A percentile compares a stretch with the other conserved stretches of the same genome.
Evolutionary conservation across 176 grass and related monocot genomes (phyloP).

Genomic region (Tillandsia fasciculata): DNA sequence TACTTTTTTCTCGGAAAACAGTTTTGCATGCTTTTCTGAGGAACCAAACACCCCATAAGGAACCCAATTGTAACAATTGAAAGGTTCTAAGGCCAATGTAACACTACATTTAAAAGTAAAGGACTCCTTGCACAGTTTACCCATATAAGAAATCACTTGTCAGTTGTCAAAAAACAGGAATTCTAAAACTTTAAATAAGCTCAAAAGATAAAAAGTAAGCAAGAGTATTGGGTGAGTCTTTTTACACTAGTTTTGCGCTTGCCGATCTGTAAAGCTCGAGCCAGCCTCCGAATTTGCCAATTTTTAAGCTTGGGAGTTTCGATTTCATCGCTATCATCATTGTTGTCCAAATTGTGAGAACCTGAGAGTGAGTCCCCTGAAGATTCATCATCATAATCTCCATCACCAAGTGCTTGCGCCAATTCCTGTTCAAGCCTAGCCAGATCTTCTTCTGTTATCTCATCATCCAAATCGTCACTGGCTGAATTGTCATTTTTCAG

Average conservation of each 20-base stretch:
- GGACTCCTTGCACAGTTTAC: too few relatives aligned
- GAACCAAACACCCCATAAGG: too few relatives aligned
- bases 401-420: conserved; percentile 51
- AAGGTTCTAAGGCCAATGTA: too few relatives aligned
- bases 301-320: conserved; percentile 43
- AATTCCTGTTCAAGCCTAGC: conserved; percentile 62
- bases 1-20: too few relatives aligned
- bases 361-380: background rate
- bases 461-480: conserved; percentile 41
- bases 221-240: too few relatives aligned
- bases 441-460: conserved; percentile 86
- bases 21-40: too few relatives aligned
- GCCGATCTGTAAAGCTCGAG: conserved; percentile 64
- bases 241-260: conserved; percentile 75
- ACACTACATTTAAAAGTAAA: too few relatives aligned
- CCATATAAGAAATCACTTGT: background rate
- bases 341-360: conserved; percentile 15
- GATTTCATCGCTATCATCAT: conserved; percentile 21
- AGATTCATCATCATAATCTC: conserved; percentile 27
- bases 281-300: conserved; percentile 73
- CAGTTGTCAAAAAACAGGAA: background rate
- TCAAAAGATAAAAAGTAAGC: conserved; percentile 1
- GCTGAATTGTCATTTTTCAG: conserved; percentile 52
- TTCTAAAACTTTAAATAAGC: background rate
- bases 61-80: too few relatives aligned